Conservation (phyloP, 352 stramenopile species). For the Phytophthora meadii region DNA sequence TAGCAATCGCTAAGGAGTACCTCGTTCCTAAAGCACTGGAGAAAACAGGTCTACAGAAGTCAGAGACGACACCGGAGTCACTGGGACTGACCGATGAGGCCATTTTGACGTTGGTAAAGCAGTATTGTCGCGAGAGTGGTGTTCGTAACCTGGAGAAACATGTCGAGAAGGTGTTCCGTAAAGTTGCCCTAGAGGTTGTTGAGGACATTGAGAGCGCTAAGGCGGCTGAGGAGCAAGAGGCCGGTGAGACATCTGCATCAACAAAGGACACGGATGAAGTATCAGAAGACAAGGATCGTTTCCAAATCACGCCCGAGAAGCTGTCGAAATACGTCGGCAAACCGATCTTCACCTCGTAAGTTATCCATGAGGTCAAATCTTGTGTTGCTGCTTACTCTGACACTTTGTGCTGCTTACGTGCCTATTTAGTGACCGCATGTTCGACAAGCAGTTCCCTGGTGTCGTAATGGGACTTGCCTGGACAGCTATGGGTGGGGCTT, state of each 20-base stretch:
- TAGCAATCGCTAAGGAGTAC: conserved; percentile 98
- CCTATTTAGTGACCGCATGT: conserved; percentile 93
- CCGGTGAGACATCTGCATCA: conserved; percentile 42
- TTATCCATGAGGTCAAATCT: conserved; percentile 13
- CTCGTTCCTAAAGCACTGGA: conserved; percentile 97
- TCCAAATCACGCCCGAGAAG: conserved; percentile 94
- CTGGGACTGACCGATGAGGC: conserved; percentile 94
- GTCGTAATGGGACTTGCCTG: conserved; percentile 99
- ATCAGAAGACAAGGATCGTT: conserved; percentile 65
- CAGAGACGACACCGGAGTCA: conserved; percentile 75
- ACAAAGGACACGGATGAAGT: conserved; percentile 18
- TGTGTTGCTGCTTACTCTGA: conserved; percentile 4
- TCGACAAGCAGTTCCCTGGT: conserved; percentile 93
- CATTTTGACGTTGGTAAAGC: conserved; percentile 88
- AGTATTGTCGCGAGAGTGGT: conserved; percentile 97
- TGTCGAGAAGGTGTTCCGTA: conserved; percentile 98
- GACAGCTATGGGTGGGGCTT: conserved; percentile 98
- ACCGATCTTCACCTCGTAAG: conserved; percentile 95
- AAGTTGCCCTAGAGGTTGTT: conserved; percentile 97
- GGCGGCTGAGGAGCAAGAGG: conserved; percentile 39
- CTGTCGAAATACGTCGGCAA: conserved; percentile 99
- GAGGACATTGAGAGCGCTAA: conserved; percentile 71
- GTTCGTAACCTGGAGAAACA: conserved; percentile 98
- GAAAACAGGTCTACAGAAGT: conserved; percentile 87
- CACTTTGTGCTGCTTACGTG: conserved; percentile 7